These are phyloP conservation scores for Fusarium sp. DNA, from an alignment of 2,329 filamentous ascomycete genomes.

Conservation along the genomic window DNA sequence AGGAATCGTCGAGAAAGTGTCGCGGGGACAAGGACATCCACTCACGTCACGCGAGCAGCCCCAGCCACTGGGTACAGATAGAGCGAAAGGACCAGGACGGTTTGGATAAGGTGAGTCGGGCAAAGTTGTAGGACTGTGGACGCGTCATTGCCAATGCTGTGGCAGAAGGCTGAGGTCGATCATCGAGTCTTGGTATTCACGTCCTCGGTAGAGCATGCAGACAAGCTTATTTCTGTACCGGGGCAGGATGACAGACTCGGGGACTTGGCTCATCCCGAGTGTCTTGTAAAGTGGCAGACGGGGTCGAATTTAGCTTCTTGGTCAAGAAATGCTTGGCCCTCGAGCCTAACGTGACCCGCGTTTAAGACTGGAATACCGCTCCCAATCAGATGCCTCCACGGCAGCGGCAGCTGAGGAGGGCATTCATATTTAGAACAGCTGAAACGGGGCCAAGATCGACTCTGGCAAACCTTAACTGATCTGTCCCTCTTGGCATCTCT, in stretches of 20 bases:
- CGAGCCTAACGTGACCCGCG: constrained; percentile 11
- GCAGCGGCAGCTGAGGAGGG: background rate
- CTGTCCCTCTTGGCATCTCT: constrained; percentile 19
- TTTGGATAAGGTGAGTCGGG: background rate
- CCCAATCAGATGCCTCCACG: constrained; percentile 18
- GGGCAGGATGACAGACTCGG: background rate
- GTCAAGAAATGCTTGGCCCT: constrained; percentile 9
- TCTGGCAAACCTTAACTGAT: constrained; percentile 6
- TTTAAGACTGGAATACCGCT: background rate
- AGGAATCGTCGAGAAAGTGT: background rate
- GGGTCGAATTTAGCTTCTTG: background rate
- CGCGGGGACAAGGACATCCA: background rate
- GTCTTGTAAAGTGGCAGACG: background rate
- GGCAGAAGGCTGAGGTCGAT: constrained; percentile 3
- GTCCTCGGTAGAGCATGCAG: background rate
- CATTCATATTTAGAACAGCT: constrained; percentile 23
- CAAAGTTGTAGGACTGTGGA: background rate
- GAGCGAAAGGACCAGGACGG: background rate
- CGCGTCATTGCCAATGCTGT: constrained; percentile 21
- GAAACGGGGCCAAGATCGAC: background rate
- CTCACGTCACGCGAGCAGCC: constrained; percentile 19
- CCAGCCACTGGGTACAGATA: constrained; percentile 18
- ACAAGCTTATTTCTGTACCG: background rate
- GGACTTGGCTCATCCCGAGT: background rate
- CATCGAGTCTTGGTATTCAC: background rate